Percentiles rank a stretch among this genome's conserved stretches.
phyloP scores from a whole-genome alignment of 306 rosid genomes.

The Lathyrus aphaca region DNA sequence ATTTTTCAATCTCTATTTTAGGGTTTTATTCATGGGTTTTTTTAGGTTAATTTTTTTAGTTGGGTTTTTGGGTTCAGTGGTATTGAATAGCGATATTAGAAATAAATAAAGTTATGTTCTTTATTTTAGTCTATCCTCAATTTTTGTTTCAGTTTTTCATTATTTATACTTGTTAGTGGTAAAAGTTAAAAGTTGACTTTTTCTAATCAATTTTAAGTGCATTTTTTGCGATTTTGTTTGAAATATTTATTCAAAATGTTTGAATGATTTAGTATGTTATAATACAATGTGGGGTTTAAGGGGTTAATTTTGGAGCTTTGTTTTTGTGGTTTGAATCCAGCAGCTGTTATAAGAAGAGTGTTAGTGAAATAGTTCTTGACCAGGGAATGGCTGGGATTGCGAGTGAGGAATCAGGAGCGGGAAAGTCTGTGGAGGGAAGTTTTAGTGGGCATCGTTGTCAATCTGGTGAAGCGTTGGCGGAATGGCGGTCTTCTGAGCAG shows the following conservation, averaged over 20 bases:
- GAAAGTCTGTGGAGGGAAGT: constrained; percentile 75
- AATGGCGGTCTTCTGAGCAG: constrained; percentile 98
- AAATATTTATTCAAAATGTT: background rate
- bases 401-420: constrained; percentile 80
- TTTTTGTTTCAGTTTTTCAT: background rate
- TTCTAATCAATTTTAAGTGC: background rate
- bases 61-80: constrained; percentile 49
- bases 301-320: constrained; percentile 23
- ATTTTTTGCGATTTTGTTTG: constrained; percentile 8
- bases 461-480: constrained; percentile 92
- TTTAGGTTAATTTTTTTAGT: constrained; percentile 13
- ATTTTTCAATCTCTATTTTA: constrained; percentile 29
- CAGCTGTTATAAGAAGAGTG: constrained; percentile 52
- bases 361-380: constrained; percentile 51
- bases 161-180: constrained; percentile 9
- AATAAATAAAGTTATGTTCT: background rate
- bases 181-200: constrained; percentile 10
- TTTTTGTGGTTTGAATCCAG: constrained; percentile 41
- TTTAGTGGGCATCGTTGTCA: constrained; percentile 79
- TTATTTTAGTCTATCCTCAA: background rate
- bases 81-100: background rate
- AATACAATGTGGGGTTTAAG: constrained; percentile 33
- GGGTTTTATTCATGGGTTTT: constrained; percentile 55
- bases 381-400: constrained; percentile 75
- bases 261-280: constrained; percentile 25